Evolutionary conservation across 768 basidiomycete genomes (phyloP).

Genomic region (Auriscalpium vulgare): DNA sequence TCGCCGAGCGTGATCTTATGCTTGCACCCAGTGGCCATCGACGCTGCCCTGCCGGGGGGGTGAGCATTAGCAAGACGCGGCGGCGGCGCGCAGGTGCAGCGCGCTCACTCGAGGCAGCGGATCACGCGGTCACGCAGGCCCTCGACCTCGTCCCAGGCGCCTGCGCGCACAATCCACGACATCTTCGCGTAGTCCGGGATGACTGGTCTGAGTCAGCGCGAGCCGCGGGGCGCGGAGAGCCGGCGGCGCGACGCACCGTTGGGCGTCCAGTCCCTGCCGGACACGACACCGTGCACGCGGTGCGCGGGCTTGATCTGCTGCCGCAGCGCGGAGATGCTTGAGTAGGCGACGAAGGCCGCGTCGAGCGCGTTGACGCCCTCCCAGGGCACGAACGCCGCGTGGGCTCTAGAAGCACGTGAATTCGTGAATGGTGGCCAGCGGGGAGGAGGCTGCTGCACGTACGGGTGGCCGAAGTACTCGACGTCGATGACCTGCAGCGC

Average conservation of each 20-base stretch:
- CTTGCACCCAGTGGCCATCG: slow-evolving; percentile 9
- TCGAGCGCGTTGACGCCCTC: slow-evolving; percentile 84
- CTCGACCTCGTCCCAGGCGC: slow-evolving; percentile 47
- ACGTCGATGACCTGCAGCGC: slow-evolving; percentile 61
- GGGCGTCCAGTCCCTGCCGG: slow-evolving; percentile 57
- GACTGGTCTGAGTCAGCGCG: slow-evolving; percentile 32
- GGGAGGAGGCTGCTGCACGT: slow-evolving; percentile 15
- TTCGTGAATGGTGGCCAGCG: neutral
- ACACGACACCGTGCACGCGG: slow-evolving; percentile 71
- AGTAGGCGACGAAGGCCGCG: slow-evolving; percentile 81
- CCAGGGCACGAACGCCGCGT: slow-evolving; percentile 79
- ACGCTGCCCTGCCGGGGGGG: slow-evolving; percentile 3
- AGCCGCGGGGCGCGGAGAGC: neutral
- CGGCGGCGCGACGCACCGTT: slow-evolving; percentile 44
- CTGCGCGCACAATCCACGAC: slow-evolving; percentile 65
- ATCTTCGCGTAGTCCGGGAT: slow-evolving; percentile 80
- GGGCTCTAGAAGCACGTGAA: slow-evolving; percentile 41
- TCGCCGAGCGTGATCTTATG: slow-evolving; percentile 2
- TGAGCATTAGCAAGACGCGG: neutral
- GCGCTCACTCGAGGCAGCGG: slow-evolving; percentile 62
- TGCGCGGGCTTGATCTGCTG: slow-evolving; percentile 83
- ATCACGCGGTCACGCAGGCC: slow-evolving; percentile 50
- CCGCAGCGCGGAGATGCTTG: slow-evolving; percentile 67
- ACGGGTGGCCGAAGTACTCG: slow-evolving; percentile 74
- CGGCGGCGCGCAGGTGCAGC: neutral